Evolutionary conservation across 495 filamentous ascomycete genomes (phyloP), one percentile per base, ranked within the genome.

Genomic region (Delitschia confertaspora): DNA sequence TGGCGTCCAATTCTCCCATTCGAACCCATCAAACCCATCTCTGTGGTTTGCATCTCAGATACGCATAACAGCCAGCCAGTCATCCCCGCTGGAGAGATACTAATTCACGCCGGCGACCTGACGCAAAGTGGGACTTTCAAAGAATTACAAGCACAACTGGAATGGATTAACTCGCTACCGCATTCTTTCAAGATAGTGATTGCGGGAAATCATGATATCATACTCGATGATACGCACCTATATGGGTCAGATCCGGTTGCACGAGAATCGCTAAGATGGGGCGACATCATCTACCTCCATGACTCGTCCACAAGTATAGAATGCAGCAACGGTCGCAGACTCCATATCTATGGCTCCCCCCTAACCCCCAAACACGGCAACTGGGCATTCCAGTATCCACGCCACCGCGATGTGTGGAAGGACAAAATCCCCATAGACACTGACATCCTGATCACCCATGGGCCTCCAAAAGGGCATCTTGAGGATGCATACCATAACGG

Each of bases 71-170:
- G 71, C 16, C 69, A 75, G 18, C 57, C 73, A n/a, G 68, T 70
- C 18, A 63, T 93, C 0, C 85, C 86, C 0, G 63, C 74, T 20
- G 88, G 86, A 14, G 89, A 95, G 50, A 65, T 95, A 18, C 68
- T 95, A 6, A 82, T 95, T 33, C 88, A 94, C 56, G 83, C 85
- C 8, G 88, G 88, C 5, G 88, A 95, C 59, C 63, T 95, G 44
- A 74, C 75, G 34, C 79, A 83, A 38, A 69, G 69, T 21, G 89
- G 88, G 35, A 80, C 74, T 10, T 66, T 70, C 5, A 67, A 69
- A 9, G 80, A 85, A 41, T 78, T 95, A 27, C 81, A 86, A 67
- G 71, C 68, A 18, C 62, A 67, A 7, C 48, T 93, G 14, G 73
- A 85, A 60, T 95, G 88, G 88, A 68, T 95, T 5, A 64, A 65